Base-by-base conservation (phyloP, 1,139 yeast genomes). In the Hemisphaericaspora subhashii region DNA sequence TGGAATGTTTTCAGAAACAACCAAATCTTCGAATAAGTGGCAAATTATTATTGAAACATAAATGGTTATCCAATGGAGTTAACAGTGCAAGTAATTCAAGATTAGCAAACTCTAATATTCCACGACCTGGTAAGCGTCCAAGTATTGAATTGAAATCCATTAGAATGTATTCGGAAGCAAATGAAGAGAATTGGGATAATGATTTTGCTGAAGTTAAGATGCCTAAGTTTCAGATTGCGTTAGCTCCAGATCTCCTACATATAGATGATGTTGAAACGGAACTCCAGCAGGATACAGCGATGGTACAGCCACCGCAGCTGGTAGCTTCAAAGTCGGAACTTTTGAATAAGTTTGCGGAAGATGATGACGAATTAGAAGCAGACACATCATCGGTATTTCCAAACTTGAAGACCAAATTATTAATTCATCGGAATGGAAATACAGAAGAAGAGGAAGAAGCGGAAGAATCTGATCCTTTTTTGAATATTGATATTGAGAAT, bases 1-100 rank as follows among this genome's bases (percentile, higher is more conserved):
- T 76, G 40, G 79, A 77, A 42, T 92, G 98, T 57, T 88, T 90
- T 49, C 89, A 85, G 51, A 83, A 83, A 53, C 83, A 83, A 48
- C 88, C 92, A 0, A 68, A 67, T 31, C 60, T 79, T 21, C 66
- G 96, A 43, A 66, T 71, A 1, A 63, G 77, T 11, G 94, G 94
- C 0, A 66, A 64, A 32, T 60, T 74, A 20, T 64, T 87, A 25
- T 59, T 81, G 14, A 64, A 68, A 28, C 92, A 86, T 53, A 72
- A 72, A 22, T 86, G 95, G 95, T 52, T 81, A 17, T 49, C 54
- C 5, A 10, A 12, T 12, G 15, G 5, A 12, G 5, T 5, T 11
- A 23, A 42, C 30, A 33, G 21, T 8, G 36, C 39, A 12, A n/a
- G 35, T 5, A 14, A 28, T 3, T 15, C 30, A 3, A 45, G 41